A percentile compares a stretch with the other conserved stretches of the same genome.
These are phyloP conservation scores for Scenedesmus sp. DNA, from an alignment of 163 green algal species.

Conservation along the genomic window DNA sequence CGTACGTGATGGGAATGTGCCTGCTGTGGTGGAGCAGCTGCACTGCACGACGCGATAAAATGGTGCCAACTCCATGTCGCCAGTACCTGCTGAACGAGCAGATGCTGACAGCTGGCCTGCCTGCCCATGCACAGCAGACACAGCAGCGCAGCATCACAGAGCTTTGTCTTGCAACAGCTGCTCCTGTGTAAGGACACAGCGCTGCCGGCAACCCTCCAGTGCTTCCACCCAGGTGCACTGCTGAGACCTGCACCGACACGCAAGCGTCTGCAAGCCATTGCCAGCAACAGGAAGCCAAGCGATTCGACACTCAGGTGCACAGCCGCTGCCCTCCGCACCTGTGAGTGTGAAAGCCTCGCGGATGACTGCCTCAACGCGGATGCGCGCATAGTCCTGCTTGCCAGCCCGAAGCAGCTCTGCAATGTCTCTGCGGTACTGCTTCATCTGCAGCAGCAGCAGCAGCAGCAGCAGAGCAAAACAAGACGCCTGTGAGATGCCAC, in stretches of 20 bases:
- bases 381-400: slow-evolving; percentile 87
- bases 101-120: neutral
- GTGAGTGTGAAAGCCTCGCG: slow-evolving; percentile 72
- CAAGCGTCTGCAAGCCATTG: neutral
- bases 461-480: neutral
- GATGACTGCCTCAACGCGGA: slow-evolving; percentile 87
- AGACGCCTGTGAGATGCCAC: too few species aligned
- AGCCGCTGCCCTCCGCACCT: neutral
- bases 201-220: neutral
- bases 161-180: neutral
- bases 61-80: neutral
- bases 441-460: slow-evolving; percentile 65
- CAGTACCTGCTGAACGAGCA: too few species aligned
- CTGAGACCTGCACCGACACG: neutral
- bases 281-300: too few species aligned
- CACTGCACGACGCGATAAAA: neutral
- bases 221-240: neutral
- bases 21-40: too few species aligned
- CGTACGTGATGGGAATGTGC: too few species aligned
- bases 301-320: too few species aligned
- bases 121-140: neutral
- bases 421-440: slow-evolving; percentile 77
- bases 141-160: neutral
- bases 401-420: slow-evolving; percentile 78
- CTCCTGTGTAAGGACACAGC: neutral